Evolutionary conservation across 2,329 filamentous ascomycete genomes (phyloP).

Genomic region (Zasmidium angulare): DNA sequence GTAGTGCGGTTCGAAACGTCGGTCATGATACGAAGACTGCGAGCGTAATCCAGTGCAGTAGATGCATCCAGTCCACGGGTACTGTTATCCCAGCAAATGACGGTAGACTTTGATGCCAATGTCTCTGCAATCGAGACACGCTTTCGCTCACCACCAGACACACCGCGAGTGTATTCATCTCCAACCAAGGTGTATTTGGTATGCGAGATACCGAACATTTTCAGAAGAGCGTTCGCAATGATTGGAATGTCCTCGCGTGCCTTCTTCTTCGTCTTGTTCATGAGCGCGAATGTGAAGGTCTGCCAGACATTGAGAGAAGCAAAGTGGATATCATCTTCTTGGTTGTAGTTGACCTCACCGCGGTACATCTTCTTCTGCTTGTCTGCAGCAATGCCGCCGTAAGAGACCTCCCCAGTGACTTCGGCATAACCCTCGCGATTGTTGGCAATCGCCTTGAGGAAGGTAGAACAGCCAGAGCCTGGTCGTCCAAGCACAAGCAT

Average conservation of each 20-base stretch:
- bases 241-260: slow-evolving; percentile 63
- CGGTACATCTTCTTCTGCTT: slow-evolving; percentile 68
- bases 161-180: slow-evolving; percentile 69
- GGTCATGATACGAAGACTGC: slow-evolving; percentile 76
- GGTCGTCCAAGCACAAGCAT: slow-evolving; percentile 71
- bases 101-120: slow-evolving; percentile 68
- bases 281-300: slow-evolving; percentile 71
- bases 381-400: slow-evolving; percentile 68
- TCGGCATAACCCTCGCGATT: slow-evolving; percentile 63
- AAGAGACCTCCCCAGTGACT: slow-evolving; percentile 68
- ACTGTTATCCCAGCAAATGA: slow-evolving; percentile 78
- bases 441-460: slow-evolving; percentile 74
- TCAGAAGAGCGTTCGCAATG: slow-evolving; percentile 68
- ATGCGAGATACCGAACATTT: slow-evolving; percentile 77
- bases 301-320: slow-evolving; percentile 74
- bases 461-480: slow-evolving; percentile 73
- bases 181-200: slow-evolving; percentile 73
- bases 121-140: slow-evolving; percentile 78
- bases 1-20: slow-evolving; percentile 71
- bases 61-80: slow-evolving; percentile 78
- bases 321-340: slow-evolving; percentile 74
- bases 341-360: slow-evolving; percentile 76
- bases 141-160: slow-evolving; percentile 78
- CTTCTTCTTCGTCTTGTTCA: slow-evolving; percentile 71
- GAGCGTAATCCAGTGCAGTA: slow-evolving; percentile 75